Evolutionary conservation across 441 rosid species (phyloP), one percentile per base, ranked within the genome.

Genomic region (Aleurites moluccanus): DNA sequence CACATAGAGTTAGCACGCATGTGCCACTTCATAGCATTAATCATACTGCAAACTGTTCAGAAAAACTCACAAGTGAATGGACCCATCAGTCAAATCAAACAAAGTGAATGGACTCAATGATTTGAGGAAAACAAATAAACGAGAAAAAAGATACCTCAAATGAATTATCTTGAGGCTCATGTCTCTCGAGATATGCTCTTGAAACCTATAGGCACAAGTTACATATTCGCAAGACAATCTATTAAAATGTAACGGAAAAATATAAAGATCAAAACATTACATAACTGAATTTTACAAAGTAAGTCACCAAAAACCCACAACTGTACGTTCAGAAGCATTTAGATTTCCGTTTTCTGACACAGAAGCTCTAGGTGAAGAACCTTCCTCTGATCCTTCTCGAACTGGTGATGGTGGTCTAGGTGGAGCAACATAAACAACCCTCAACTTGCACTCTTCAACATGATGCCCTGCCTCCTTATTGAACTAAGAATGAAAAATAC

Each of bases 301-400:
- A 59, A 73, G 70, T 62, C 62, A 69, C 45, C 60, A 68, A 47
- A 69, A 6, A 64, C 78, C 77, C 59, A 80, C 83, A 49, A 67
- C 75, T 10, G 72, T 16, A 9, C 35, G 73, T 62, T 76, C 80
- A 21, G 87, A 73, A 62, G 56, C 79, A 63, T 62, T 70, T 44
- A 80, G 85, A 78, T 77, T 76, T 15, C 81, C 89, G 67, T 84
- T 80, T 21, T 90, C 96, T 35, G 73, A 82, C 7, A 65, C 23
- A 50, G 92, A 89, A 78, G 84, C 81, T 76, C 86, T 85, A 8
- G 97, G 95, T 50, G 96, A 84, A 76, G 87, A 80, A 70, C 89
- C 97, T 87, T 94, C 97, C 75, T 92, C 97, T 61, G 97, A 89
- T 57, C 87, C 97, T 80, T 92, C 98, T 0, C 86, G 89, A 72